phyloP scores from a whole-genome alignment of 2,329 filamentous ascomycete species.

The Talaromyces amestolkiae region DNA sequence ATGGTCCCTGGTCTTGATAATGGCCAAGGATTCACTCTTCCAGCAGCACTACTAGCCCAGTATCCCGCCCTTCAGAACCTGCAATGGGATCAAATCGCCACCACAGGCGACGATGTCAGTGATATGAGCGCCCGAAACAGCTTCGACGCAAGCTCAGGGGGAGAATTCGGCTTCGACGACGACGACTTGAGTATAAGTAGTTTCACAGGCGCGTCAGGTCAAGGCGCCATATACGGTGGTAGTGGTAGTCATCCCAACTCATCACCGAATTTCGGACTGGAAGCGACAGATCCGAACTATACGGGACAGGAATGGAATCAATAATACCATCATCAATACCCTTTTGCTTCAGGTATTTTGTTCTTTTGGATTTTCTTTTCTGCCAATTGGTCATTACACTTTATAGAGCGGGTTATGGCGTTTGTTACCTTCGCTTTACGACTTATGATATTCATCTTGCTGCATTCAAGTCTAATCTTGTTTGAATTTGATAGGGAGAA shows the following conservation, averaged over 20 bases:
- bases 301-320: constrained; percentile 31
- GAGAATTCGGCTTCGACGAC: constrained; percentile 45
- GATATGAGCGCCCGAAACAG: constrained; percentile 65
- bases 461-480: neutral
- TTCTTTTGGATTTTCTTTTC: neutral
- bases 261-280: constrained; percentile 32
- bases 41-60: constrained; percentile 81
- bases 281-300: constrained; percentile 29
- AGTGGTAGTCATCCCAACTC: constrained; percentile 4
- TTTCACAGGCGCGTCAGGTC: constrained; percentile 28
- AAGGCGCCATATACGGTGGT: constrained; percentile 32
- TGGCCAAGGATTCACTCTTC: constrained; percentile 67
- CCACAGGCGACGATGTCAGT: constrained; percentile 55
- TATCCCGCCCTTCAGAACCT: constrained; percentile 90
- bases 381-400: neutral
- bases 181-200: constrained; percentile 35
- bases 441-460: neutral
- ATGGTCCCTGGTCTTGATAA: constrained; percentile 60
- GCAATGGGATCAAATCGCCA: constrained; percentile 76
- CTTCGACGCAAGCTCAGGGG: constrained; percentile 45
- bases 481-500: neutral
- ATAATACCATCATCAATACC: constrained; percentile 15
- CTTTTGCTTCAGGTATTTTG: neutral
- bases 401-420: constrained; percentile 15
- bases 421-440: neutral